A percentile compares a stretch with the other conserved stretches of the same genome.
Evolutionary conservation across 768 basidiomycete species (phyloP).

Genomic region (Mycena latifolia): DNA sequence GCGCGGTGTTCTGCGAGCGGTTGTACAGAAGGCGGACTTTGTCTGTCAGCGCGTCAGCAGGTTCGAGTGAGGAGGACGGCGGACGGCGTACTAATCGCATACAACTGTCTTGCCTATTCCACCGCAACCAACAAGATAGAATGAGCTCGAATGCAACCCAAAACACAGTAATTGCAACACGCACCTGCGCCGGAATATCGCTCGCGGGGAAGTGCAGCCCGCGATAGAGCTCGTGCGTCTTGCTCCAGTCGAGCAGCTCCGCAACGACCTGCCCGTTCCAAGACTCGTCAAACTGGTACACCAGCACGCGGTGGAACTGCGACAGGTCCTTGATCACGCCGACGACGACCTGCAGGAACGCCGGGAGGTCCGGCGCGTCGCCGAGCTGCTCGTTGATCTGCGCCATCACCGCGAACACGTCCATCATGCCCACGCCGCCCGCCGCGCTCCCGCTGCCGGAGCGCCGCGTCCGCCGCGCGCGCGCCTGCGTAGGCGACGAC

Average conservation of each 20-base stretch:
- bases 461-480: slow-evolving; percentile 38
- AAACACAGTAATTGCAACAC: slow-evolving; percentile 31
- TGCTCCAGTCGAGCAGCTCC: slow-evolving; percentile 83
- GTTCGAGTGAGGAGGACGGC: not conserved
- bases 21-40: slow-evolving; percentile 86
- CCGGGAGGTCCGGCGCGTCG: slow-evolving; percentile 71
- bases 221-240: slow-evolving; percentile 78
- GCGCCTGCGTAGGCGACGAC: slow-evolving; percentile 17
- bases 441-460: slow-evolving; percentile 24
- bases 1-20: slow-evolving; percentile 76
- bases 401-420: slow-evolving; percentile 81
- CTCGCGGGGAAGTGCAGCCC: slow-evolving; percentile 79
- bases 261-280: slow-evolving; percentile 86
- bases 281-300: slow-evolving; percentile 86
- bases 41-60: slow-evolving; percentile 51
- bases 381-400: slow-evolving; percentile 88
- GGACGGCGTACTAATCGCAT: slow-evolving; percentile 68
- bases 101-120: slow-evolving; percentile 74
- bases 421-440: slow-evolving; percentile 73
- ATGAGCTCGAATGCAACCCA: not conserved
- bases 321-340: slow-evolving; percentile 82
- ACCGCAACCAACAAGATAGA: not conserved
- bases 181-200: slow-evolving; percentile 77
- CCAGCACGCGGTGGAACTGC: slow-evolving; percentile 84
- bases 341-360: slow-evolving; percentile 79